Evolutionary conservation across 306 rosid species (phyloP), one percentile per base, ranked within the genome.

Genomic region (Geum urbanum): DNA sequence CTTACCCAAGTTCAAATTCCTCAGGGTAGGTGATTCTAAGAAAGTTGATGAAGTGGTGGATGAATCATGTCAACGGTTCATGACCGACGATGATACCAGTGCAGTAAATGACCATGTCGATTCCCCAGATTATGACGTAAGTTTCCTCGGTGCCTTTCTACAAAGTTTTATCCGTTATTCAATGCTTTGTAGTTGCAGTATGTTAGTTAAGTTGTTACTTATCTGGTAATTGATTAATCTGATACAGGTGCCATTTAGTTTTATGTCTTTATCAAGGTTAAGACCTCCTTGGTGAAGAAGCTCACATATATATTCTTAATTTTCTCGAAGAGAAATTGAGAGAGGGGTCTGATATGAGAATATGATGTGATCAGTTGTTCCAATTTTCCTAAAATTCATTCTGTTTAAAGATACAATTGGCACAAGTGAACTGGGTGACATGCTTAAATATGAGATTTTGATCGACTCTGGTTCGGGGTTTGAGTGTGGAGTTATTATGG

Each of bases 1-100:
- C 81, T 76, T 94, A 72, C 96, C 95, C 12, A 91, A 83, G 84
- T 94, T 81, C 80, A 84, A 74, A 78, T 94, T 86, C 71, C 72
- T 62, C 15, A 69, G 73, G 48, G 64, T 67, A 51, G 77, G 74
- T 45, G 91, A 86, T 49, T 35, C 66, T 19, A 78, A 85, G 84
- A 81, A 77, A 71, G 82, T 66, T 27, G 75, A 77, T 16, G 80
- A 79, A 19, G 87, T 83, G 75, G 75, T 72, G 61, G 84, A 83
- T 83, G 89, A 83, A 83, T 82, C 82, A 37, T 80, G 52, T 5
- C 83, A 80, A 81, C 96, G 99, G 75, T 72, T 83, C 59, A 81
- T 88, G 92, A 69, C 76, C 0, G 81, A 91, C 52, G 83, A 86
- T 56, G 86, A 80, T 74, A 70, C 67, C 0, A 85, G 74, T 64